Evolutionary conservation across 1,284 basidiomycete species (phyloP), one percentile per base, ranked within the genome.

Genomic region (Trichosporon sp.): DNA sequence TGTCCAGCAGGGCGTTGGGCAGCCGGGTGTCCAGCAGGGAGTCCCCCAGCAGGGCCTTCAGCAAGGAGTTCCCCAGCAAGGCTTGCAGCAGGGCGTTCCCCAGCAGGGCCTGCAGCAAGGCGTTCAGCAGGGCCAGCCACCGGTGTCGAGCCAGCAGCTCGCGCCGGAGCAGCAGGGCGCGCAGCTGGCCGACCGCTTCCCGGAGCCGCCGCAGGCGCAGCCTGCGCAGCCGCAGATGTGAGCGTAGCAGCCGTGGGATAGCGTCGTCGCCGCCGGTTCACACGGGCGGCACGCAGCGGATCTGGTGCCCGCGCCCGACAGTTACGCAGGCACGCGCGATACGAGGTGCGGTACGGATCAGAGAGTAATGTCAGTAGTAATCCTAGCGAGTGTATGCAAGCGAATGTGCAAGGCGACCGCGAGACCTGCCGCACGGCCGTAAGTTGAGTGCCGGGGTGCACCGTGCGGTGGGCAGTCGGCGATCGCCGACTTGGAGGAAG

Each of bases 381-480:
- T 18, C 32, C n/a, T n/a, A n/a, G n/a, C n/a, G 18, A 18, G 15
- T 53, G 47, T 23, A 53, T 53, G 47, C 47, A 53, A 27, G 25
- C 47, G 23, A 25, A 42, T 42, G 38, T 6, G n/a, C 38, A n/a
- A 42, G n/a, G n/a, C n/a, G n/a, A n/a, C n/a, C n/a, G n/a, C n/a
- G n/a, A n/a, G n/a, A n/a, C n/a, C n/a, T 6, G 38, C 9, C 35
- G 12, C 3, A 42, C 38, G 38, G 38, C 38, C 38, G 38, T 42
- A 42, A 42, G 11, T n/a, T 5, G 5, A 18, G 38, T 13, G 38
- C 18, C 18, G 18, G 5, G 38, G 38, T 13, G 38, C 18, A 42
- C 18, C n/a, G 38, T 42, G 56, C 7, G 56, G 56, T 60, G 56
- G 56, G 56, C 56, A n/a, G 53, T 60, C 56, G 56, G 56, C 56